Evolutionary conservation across 176 grass and related monocot genomes (phyloP), one percentile per base, ranked within the genome.

Genomic region (Avena eriantha): DNA sequence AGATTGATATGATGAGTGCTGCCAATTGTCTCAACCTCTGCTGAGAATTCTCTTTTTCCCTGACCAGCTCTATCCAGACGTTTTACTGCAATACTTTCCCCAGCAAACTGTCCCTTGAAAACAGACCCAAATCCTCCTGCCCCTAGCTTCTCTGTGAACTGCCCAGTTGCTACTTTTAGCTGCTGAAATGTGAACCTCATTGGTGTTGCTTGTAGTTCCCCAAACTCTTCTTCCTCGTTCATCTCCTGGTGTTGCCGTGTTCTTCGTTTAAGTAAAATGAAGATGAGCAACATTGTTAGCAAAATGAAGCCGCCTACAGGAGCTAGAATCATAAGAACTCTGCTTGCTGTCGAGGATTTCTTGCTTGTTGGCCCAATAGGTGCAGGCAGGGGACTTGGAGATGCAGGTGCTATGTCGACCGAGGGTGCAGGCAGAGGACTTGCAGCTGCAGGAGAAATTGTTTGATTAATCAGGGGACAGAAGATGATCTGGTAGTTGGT

Each of bases 401-500:
- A 8, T 9, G 33, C 8, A 39, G 66, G 3, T 69, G 66, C 7
- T 69, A 69, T 10, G 13, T 69, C 2, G 65, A 9, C 65, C 7
- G 65, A 8, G 31, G 59, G 47, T 33, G 71, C 18, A 72, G 84
- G 35, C 0, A 29, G 4, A 50, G 39, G 31, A 31, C 10, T 24
- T 7, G 26, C 69, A 54, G 65, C 11, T 73, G 69, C 0, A 10
- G 45, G 47, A 43, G 87, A 47, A 15, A 68, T 29, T 6, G 60
- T 14, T 47, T 73, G 36, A 6, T 80, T 3, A 0, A 29, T 8
- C 3, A 69, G 13, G 49, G 91, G 88, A 18, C 93, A 94, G 50
- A 94, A 92, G 43, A 70, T 12, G 2, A 93, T 6, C 67, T 81
- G 41, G 19, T 93, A 93, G 34, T 90, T 49, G 57, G 50, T 87